Percentiles rank a stretch among this genome's conserved stretches.
Conservation (phyloP, 805 yeast species). For the Priceomyces fermenticarens region DNA sequence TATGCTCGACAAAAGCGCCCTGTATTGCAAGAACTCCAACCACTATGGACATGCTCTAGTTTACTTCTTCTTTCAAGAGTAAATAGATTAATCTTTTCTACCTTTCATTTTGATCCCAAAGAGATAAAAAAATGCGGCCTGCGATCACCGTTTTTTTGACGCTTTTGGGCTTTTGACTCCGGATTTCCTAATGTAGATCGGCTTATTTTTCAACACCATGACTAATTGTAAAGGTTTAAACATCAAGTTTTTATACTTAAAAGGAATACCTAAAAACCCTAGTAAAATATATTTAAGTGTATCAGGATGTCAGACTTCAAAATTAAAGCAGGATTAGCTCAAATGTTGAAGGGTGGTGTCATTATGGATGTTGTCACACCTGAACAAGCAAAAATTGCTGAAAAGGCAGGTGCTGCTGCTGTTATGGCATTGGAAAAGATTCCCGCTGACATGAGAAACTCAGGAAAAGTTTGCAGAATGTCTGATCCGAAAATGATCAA, state of each 20-base stretch:
- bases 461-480: constrained; percentile 84
- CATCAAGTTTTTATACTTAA: too few relatives aligned
- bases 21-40: constrained; percentile 77
- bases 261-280: not conserved
- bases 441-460: constrained; percentile 81
- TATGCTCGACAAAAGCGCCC: constrained; percentile 76
- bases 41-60: constrained; percentile 9
- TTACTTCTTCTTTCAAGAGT: not conserved
- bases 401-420: constrained; percentile 83
- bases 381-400: constrained; percentile 79
- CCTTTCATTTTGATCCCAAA: too few relatives aligned
- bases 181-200: too few relatives aligned
- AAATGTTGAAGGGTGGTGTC: constrained; percentile 80
- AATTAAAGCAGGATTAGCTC: constrained; percentile 77
- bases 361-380: constrained; percentile 74
- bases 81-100: too few relatives aligned
- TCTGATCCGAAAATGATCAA: constrained; percentile 78
- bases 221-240: not conserved
- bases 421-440: constrained; percentile 86
- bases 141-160: too few relatives aligned
- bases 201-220: not conserved
- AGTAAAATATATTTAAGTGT: too few relatives aligned
- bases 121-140: too few relatives aligned
- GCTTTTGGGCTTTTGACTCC: too few relatives aligned
- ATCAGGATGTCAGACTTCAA: constrained; percentile 35